phyloP scores from a whole-genome alignment of 2,329 filamentous ascomycete species.

The Trichoderma oligosporum region DNA sequence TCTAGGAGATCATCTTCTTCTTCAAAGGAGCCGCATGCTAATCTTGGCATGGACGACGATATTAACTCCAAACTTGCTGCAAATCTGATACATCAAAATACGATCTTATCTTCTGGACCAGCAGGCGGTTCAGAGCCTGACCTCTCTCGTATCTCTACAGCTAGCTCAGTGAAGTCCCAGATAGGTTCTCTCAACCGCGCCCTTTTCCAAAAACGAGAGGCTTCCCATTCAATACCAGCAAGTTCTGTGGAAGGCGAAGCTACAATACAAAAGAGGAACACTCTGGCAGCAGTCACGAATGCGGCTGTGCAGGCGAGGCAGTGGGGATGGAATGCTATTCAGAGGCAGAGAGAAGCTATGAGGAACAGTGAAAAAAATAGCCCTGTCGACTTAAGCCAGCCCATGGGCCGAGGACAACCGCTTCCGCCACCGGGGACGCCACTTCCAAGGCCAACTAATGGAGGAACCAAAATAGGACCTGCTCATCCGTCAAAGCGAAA shows the following conservation, averaged over 20 bases:
- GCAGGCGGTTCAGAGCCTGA: slow-evolving; percentile 28
- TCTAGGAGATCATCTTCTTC: slow-evolving; percentile 44
- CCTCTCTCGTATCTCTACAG: slow-evolving; percentile 32
- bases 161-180: slow-evolving; percentile 41
- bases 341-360: slow-evolving; percentile 45
- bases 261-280: slow-evolving; percentile 43
- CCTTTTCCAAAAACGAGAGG: slow-evolving; percentile 41
- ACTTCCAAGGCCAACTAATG: slow-evolving; percentile 62
- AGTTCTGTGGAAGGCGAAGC: slow-evolving; percentile 34
- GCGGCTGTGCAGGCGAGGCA: slow-evolving; percentile 54
- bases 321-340: slow-evolving; percentile 57
- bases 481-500: slow-evolving; percentile 63
- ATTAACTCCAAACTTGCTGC: not conserved
- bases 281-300: slow-evolving; percentile 53
- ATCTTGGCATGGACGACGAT: slow-evolving; percentile 34
- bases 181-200: slow-evolving; percentile 38
- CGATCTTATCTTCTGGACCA: slow-evolving; percentile 37
- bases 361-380: slow-evolving; percentile 32
- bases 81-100: slow-evolving; percentile 27
- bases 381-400: slow-evolving; percentile 53
- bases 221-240: slow-evolving; percentile 36
- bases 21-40: slow-evolving; percentile 42
- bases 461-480: slow-evolving; percentile 54
- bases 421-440: slow-evolving; percentile 78
- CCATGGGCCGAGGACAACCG: slow-evolving; percentile 78